Evolutionary conservation across 768 basidiomycete genomes (phyloP).

Genomic region (Psilocybe subaeruginosa): DNA sequence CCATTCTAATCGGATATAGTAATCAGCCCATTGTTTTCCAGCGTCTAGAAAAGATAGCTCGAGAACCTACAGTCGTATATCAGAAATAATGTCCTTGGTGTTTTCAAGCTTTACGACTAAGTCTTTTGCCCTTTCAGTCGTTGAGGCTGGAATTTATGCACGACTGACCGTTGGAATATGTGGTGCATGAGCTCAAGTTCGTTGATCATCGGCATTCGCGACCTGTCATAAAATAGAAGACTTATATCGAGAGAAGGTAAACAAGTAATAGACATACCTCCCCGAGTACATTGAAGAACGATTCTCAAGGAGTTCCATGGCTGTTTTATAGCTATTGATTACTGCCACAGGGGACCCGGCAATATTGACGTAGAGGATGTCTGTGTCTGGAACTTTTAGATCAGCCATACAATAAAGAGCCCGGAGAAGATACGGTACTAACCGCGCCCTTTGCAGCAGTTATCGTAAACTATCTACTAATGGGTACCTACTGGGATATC

Average conservation of each 20-base stretch:
- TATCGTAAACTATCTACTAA: too few relatives aligned
- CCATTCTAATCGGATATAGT: too few relatives aligned
- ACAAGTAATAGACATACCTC: not conserved
- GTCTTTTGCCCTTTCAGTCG: not conserved
- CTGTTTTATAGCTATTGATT: not conserved
- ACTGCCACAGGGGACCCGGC: not conserved
- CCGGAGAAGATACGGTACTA: too few relatives aligned
- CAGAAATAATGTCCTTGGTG: not conserved
- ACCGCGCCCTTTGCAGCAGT: too few relatives aligned
- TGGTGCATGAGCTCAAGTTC: not conserved
- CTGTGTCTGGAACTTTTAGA: not conserved
- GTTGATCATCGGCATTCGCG: slow-evolving; percentile 1
- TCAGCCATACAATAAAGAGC: too few relatives aligned
- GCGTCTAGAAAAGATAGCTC: too few relatives aligned
- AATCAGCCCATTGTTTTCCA: too few relatives aligned
- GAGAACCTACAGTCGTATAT: not conserved
- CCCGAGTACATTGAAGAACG: not conserved
- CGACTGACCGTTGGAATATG: not conserved
- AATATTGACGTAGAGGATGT: not conserved
- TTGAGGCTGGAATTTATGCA: not conserved
- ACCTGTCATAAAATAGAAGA: not conserved
- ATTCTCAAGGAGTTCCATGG: slow-evolving; percentile 1
- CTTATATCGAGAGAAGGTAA: too few relatives aligned
- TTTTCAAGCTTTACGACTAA: not conserved
- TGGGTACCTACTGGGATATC: too few relatives aligned